Base-by-base conservation (phyloP, 805 yeast species). In the Myxozyma mucilagina region DNA sequence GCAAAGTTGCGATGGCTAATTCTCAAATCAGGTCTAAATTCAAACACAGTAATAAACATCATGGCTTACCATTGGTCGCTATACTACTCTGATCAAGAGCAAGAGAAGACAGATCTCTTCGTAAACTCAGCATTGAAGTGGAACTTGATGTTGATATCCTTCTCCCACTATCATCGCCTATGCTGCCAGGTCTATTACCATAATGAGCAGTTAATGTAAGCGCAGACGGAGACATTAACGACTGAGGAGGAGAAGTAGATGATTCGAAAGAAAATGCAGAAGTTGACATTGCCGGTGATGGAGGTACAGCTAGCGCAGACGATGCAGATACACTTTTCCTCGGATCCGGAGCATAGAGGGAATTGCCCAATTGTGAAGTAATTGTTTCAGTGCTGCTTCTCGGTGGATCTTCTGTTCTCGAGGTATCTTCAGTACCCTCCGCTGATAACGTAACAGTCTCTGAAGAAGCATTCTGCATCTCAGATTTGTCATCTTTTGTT, bases 51-150 rank as follows among this genome's bases (percentile, higher is more conserved):
- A 20, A 10, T 39, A 29, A 1, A 39, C 10, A 24, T 42, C 18
- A 14, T 18, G 2, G 20, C 67, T 14, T 72, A 57, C 66, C 70
- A 67, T 68, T 68, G 57, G 74, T 71, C 51, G 69, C 72, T 56
- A 61, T 61, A 31, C 59, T 56, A 44, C 66, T 55, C 43, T 62
- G 60, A 36, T 59, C 56, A 39, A 62, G 56, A 20, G 64, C 66
- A 18, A 59, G 36, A 14, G 66, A 20, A 13, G 66, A 42, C 24
- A 59, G 34, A 38, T 62, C 66, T 20, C 64, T 51, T 32, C 66
- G 49, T 8, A 59, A n/a, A 42, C 63, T 54, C n/a, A 54, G 18
- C 29, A 59, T 32, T 16, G 61, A 53, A 13, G 53, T 35, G 13
- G 32, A 43, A 14, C 58, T 59, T 16, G 49, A 29, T 5, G 53